phyloP scores from a whole-genome alignment of 2,329 filamentous ascomycete genomes.

The Sporothrix inflata region DNA sequence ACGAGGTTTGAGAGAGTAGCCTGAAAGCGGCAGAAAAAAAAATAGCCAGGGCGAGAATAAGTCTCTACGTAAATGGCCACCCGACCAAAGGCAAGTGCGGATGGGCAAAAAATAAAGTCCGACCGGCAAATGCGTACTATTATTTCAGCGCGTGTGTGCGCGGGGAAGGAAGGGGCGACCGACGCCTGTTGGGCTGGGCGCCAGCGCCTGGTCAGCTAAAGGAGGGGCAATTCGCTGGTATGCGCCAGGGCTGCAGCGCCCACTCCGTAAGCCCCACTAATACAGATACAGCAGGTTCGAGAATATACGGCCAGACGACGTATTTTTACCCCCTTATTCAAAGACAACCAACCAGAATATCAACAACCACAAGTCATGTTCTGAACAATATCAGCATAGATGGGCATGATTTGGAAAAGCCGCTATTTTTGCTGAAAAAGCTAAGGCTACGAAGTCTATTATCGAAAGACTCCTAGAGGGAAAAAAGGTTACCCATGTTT shows the following conservation, averaged over 20 bases:
- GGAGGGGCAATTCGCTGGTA: constrained; percentile 22
- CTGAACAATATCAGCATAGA: no score
- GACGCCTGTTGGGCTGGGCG: neutral
- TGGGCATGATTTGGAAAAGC: no score
- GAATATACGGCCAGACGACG: neutral
- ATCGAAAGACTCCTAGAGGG: no score
- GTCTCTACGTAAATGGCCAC: neutral
- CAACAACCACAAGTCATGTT: neutral
- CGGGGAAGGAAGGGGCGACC: constrained; percentile 2
- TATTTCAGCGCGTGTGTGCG: constrained; percentile 2
- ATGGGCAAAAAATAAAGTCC: constrained; percentile 32
- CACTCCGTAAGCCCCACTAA: constrained; percentile 12
- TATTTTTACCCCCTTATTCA: neutral
- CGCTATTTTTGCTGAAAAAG: no score
- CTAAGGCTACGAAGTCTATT: no score
- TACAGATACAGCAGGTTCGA: neutral
- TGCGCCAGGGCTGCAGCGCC: neutral
- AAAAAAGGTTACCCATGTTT: no score
- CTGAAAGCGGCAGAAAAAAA: constrained; percentile 20
- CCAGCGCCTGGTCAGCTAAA: neutral
- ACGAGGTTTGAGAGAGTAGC: neutral
- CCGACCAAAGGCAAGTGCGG: constrained; percentile 19
- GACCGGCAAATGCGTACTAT: neutral
- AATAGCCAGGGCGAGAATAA: constrained; percentile 20
- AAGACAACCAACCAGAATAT: neutral